These are phyloP conservation scores for Ceratobasidium sp. DNA, from an alignment of 1,284 basidiomycete species.

Conservation along the genomic window DNA sequence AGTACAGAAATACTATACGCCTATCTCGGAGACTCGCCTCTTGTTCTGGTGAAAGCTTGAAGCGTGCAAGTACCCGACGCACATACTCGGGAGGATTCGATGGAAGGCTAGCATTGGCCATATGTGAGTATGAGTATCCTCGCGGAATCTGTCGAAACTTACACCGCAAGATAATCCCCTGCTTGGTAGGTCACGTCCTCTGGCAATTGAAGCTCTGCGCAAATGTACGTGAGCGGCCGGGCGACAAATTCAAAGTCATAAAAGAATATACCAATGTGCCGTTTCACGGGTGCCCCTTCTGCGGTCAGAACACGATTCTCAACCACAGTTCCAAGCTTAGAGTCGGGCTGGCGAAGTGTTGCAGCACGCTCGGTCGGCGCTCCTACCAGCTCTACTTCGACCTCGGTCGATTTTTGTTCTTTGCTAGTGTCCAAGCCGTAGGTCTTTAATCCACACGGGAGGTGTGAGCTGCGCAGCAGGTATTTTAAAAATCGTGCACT, in stretches of 20 bases:
- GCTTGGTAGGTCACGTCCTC: conserved; percentile 39
- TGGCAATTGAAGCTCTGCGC: conserved; percentile 32
- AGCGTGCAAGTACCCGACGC: conserved; percentile 46
- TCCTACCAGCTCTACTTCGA: conserved; percentile 56
- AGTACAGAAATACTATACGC: neutral
- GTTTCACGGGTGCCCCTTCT: conserved; percentile 58
- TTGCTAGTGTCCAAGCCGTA: conserved; percentile 49
- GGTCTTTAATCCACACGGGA: conserved; percentile 22
- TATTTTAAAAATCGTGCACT: neutral
- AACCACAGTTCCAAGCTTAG: conserved; percentile 57
- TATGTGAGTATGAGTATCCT: conserved; percentile 57
- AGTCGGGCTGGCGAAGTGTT: conserved; percentile 58
- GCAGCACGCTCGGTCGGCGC: conserved; percentile 56
- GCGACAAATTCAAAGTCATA: neutral
- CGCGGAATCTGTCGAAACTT: conserved; percentile 56
- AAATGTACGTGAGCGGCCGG: neutral
- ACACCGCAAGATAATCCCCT: conserved; percentile 45
- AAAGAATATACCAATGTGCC: conserved; percentile 57
- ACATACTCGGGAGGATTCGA: conserved; percentile 47
- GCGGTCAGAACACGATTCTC: conserved; percentile 59
- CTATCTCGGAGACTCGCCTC: conserved; percentile 53
- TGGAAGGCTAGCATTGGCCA: conserved; percentile 34
- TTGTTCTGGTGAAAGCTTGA: conserved; percentile 55
- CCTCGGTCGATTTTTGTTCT: conserved; percentile 48
- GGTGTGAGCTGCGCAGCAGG: neutral